phyloP scores from a whole-genome alignment of 2,329 filamentous ascomycete species.

The Coccinonectria pachysandricola region DNA sequence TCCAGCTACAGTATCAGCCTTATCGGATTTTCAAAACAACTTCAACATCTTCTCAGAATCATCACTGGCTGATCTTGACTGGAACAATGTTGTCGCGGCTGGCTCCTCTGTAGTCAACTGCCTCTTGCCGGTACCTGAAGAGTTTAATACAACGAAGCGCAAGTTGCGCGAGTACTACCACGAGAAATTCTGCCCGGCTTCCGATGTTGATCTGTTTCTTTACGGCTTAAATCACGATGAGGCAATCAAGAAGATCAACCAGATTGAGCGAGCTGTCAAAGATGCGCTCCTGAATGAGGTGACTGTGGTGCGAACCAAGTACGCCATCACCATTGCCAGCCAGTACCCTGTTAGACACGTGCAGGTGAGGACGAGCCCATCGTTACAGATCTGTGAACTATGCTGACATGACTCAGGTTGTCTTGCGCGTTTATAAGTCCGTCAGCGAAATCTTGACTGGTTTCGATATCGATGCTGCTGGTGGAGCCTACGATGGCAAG shows the following conservation, averaged over 20 bases:
- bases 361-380: constrained; percentile 31
- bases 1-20: constrained; percentile 54
- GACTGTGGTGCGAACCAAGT: constrained; percentile 75
- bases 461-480: constrained; percentile 80
- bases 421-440: constrained; percentile 75
- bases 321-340: constrained; percentile 75
- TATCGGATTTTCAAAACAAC: constrained; percentile 67
- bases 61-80: constrained; percentile 64
- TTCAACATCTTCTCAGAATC: constrained; percentile 77
- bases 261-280: constrained; percentile 65
- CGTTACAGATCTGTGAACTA: background rate
- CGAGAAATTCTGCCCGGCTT: constrained; percentile 68
- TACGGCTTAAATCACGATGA: constrained; percentile 70
- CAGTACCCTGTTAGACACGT: constrained; percentile 78
- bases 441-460: constrained; percentile 77
- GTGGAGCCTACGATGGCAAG: constrained; percentile 68
- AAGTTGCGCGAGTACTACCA: constrained; percentile 67
- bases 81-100: constrained; percentile 72
- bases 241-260: constrained; percentile 72
- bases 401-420: constrained; percentile 45
- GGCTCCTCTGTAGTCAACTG: constrained; percentile 75
- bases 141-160: constrained; percentile 52
- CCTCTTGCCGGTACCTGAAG: constrained; percentile 57
- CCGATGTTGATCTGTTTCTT: constrained; percentile 78
- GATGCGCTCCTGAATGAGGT: constrained; percentile 75